Evolutionary conservation across 1,284 basidiomycete species (phyloP).

Genomic region (Naganishia sp.): DNA sequence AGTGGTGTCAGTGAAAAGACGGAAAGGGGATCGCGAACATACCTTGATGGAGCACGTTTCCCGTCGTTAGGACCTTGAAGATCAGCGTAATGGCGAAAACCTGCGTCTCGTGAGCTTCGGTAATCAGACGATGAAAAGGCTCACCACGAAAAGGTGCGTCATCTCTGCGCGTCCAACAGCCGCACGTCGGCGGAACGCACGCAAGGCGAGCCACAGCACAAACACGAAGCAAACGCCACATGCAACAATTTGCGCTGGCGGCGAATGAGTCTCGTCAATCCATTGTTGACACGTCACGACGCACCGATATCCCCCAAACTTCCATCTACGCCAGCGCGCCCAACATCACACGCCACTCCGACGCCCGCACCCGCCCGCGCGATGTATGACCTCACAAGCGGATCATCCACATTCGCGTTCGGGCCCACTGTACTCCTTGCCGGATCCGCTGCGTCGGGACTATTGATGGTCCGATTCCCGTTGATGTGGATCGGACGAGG

Average conservation of each 20-base stretch:
- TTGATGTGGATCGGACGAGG: constrained; percentile 41
- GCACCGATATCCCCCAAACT: constrained; percentile 49
- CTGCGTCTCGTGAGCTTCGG: constrained; percentile 9
- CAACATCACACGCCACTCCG: constrained; percentile 46
- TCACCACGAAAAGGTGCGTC: constrained; percentile 42
- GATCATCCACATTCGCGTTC: constrained; percentile 40
- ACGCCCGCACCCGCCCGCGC: constrained; percentile 44
- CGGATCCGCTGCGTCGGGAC: constrained; percentile 35
- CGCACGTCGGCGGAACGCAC: constrained; percentile 40
- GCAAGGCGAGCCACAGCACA: constrained; percentile 36
- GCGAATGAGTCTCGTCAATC: not conserved
- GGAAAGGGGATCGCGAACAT: not conserved
- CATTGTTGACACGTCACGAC: constrained; percentile 10
- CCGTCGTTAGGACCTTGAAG: constrained; percentile 74
- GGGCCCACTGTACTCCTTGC: constrained; percentile 29
- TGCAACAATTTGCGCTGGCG: constrained; percentile 45
- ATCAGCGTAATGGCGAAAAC: constrained; percentile 71
- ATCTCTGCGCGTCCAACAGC: constrained; percentile 50
- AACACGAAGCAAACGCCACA: constrained; percentile 43
- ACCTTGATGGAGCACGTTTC: constrained; percentile 69
- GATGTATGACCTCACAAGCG: constrained; percentile 40
- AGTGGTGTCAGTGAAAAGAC: not conserved
- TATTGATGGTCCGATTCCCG: constrained; percentile 36
- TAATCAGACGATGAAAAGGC: constrained; percentile 5
- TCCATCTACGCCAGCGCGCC: constrained; percentile 42